Evolutionary conservation across 1,284 basidiomycete species (phyloP).

Genomic region (Mycena sp.): DNA sequence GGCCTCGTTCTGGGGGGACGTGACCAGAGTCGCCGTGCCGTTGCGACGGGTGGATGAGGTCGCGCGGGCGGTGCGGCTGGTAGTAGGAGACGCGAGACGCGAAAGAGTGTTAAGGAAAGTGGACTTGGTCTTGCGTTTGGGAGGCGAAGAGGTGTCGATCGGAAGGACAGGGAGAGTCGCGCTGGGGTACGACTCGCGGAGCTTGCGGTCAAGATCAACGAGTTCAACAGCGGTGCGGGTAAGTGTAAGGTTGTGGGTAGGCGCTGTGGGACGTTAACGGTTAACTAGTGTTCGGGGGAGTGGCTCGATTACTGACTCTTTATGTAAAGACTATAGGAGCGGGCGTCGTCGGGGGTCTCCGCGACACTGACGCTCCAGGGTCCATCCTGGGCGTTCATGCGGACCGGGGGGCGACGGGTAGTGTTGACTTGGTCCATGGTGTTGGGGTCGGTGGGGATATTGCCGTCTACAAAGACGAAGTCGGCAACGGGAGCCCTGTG

Average conservation of each 20-base stretch:
- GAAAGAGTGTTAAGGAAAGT: conserved; percentile 85
- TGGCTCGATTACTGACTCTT: conserved; percentile 60
- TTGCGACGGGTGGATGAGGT: conserved; percentile 45
- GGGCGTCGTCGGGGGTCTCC: conserved; percentile 68
- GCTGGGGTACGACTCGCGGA: conserved; percentile 65
- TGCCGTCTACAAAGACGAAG: conserved; percentile 27
- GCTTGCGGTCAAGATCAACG: conserved; percentile 79
- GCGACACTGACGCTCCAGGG: conserved; percentile 82
- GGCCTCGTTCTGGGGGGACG: conserved; percentile 64
- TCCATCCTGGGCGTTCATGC: conserved; percentile 70
- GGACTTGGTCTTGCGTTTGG: conserved; percentile 83
- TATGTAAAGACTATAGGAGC: conserved; percentile 73
- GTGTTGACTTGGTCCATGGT: conserved; percentile 24
- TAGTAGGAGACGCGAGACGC: conserved; percentile 74
- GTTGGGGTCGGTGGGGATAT: conserved; percentile 26
- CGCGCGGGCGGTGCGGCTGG: conserved; percentile 51
- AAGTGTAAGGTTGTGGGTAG: conserved; percentile 89
- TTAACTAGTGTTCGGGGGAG: too few relatives aligned
- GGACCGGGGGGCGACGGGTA: conserved; percentile 47
- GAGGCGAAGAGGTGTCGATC: conserved; percentile 59
- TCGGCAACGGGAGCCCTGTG: conserved; percentile 9
- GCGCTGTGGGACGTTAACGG: conserved; percentile 62
- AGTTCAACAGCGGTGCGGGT: conserved; percentile 81
- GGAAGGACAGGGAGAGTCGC: conserved; percentile 69
- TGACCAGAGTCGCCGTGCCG: conserved; percentile 49